phyloP scores from a whole-genome alignment of 2,329 filamentous ascomycete species.

The Aspergillus pseudotamarii region DNA sequence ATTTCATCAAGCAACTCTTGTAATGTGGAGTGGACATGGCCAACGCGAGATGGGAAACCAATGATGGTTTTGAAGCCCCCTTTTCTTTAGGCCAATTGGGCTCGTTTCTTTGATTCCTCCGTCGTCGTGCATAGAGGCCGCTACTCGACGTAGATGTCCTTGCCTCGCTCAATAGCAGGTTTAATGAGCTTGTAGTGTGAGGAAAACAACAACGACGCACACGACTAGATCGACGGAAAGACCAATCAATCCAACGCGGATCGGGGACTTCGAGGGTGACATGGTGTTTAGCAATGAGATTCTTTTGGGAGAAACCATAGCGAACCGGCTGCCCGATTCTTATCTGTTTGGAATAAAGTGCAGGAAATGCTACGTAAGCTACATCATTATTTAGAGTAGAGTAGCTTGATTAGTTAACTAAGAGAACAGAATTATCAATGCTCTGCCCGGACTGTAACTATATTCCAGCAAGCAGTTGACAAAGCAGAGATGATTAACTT shows the following conservation, averaged over 20 bases:
- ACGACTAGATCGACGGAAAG: not conserved
- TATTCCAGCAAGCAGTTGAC: not conserved
- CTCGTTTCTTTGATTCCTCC: not conserved
- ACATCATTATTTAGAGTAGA: not conserved
- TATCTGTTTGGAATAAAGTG: not conserved
- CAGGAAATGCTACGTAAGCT: not conserved
- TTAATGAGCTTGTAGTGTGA: not conserved
- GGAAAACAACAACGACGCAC: not conserved
- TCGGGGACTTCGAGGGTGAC: not conserved
- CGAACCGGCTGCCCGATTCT: not conserved
- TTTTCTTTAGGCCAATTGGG: not conserved
- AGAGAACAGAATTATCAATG: not conserved
- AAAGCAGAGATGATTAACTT: not conserved
- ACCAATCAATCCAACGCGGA: too few species aligned
- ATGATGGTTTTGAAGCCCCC: not conserved
- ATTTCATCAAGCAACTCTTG: not conserved
- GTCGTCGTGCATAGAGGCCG: not conserved
- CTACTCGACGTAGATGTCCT: not conserved
- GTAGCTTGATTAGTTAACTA: not conserved
- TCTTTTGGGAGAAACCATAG: too few species aligned
- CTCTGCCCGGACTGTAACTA: not conserved
- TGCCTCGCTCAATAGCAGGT: not conserved
- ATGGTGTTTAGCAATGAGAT: not conserved
- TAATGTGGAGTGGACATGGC: not conserved
- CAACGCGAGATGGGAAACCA: not conserved